Conservation (phyloP, 2,329 filamentous ascomycete genomes). For the Dichotomopilus funicola region DNA sequence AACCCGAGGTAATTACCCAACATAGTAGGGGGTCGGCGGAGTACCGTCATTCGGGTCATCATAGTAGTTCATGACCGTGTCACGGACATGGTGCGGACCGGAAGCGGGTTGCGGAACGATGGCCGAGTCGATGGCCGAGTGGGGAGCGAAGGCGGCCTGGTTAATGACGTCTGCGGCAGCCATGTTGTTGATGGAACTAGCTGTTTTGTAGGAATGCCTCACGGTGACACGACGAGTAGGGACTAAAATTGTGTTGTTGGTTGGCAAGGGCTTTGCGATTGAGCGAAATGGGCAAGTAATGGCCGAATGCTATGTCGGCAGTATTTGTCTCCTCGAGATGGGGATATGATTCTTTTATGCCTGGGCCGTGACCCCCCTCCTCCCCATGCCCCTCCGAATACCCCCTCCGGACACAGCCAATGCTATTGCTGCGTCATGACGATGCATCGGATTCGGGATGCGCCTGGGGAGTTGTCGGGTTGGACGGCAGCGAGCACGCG, state of each 20-base stretch:
- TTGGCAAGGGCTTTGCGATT: background rate
- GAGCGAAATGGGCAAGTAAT: too few relatives aligned
- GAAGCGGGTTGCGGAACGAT: background rate
- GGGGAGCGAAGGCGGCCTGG: background rate
- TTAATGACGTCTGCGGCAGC: conserved; percentile 11
- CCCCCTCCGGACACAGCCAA: too few relatives aligned
- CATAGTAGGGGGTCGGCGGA: conserved; percentile 19
- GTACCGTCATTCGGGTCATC: conserved; percentile 25
- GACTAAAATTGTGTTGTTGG: background rate
- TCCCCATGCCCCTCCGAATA: too few relatives aligned
- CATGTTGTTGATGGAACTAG: conserved; percentile 5
- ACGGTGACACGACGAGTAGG: background rate
- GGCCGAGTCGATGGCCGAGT: background rate
- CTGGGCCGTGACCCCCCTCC: too few relatives aligned
- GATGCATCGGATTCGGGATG: background rate
- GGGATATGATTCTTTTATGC: too few relatives aligned
- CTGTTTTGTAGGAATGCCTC: background rate
- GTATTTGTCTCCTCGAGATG: too few relatives aligned
- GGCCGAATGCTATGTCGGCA: too few relatives aligned
- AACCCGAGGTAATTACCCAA: conserved; percentile 9
- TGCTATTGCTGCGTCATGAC: background rate
- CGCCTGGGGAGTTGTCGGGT: background rate
- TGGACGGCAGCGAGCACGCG: background rate
- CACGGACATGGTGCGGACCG: conserved; percentile 16
- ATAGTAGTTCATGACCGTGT: conserved; percentile 27